These are phyloP conservation scores for Fusarium illudens DNA, from an alignment of 2,329 filamentous ascomycete genomes.

Conservation along the genomic window DNA sequence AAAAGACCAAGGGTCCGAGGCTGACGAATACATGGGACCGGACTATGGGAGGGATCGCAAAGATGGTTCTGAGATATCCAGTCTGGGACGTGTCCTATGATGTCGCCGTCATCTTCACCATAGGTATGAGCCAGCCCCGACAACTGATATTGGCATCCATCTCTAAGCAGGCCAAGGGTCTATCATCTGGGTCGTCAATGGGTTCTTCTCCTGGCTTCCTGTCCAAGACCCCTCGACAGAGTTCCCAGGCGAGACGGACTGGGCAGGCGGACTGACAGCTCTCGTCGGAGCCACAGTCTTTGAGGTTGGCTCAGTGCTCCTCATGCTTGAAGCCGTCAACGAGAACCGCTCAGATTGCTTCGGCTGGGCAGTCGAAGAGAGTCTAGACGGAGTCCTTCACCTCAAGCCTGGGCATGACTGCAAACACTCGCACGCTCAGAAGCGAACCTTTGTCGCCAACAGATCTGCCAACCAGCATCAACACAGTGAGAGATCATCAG, in stretches of 20 bases:
- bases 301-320: slow-evolving; percentile 67
- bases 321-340: slow-evolving; percentile 75
- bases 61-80: slow-evolving; percentile 49
- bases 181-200: slow-evolving; percentile 65
- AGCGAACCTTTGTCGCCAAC: slow-evolving; percentile 29
- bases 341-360: slow-evolving; percentile 71
- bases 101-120: slow-evolving; percentile 51
- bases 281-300: slow-evolving; percentile 75
- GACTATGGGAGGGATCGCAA: slow-evolving; percentile 43
- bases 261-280: slow-evolving; percentile 68
- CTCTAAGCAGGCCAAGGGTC: slow-evolving; percentile 46
- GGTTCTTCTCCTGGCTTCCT: slow-evolving; percentile 63
- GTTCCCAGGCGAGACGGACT: slow-evolving; percentile 62
- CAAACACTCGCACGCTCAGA: slow-evolving; percentile 42
- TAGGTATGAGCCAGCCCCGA: slow-evolving; percentile 39
- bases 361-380: slow-evolving; percentile 69
- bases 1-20: slow-evolving; percentile 30
- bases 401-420: slow-evolving; percentile 29
- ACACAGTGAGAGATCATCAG: not conserved
- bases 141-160: not conserved
- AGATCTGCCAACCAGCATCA: not conserved
- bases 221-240: slow-evolving; percentile 59
- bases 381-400: slow-evolving; percentile 25
- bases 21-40: slow-evolving; percentile 42
- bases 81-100: slow-evolving; percentile 55